phyloP scores from a whole-genome alignment of 768 basidiomycete genomes.

The Sistotremastrum niveocremeum region DNA sequence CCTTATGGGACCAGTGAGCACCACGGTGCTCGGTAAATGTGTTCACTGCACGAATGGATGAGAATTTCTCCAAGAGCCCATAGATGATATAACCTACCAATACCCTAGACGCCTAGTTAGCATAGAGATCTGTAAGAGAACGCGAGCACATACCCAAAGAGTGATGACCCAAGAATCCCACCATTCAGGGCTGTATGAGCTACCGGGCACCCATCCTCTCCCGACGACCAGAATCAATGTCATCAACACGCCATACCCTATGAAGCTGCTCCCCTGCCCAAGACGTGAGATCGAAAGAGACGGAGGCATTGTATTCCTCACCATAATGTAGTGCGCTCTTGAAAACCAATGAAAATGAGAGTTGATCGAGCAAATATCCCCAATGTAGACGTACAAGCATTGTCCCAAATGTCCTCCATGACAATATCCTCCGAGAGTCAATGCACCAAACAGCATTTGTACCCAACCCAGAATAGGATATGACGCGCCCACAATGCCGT shows the following conservation, averaged over 20 bases:
- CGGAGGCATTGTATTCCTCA: background rate
- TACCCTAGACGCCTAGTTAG: constrained; percentile 28
- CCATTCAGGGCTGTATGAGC: constrained; percentile 67
- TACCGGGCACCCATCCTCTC: constrained; percentile 61
- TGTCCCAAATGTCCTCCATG: constrained; percentile 65
- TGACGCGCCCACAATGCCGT: constrained; percentile 69
- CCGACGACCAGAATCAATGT: constrained; percentile 65
- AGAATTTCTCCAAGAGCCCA: no score
- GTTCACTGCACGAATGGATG: constrained; percentile 41
- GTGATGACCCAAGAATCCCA: constrained; percentile 65
- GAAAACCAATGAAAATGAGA: background rate
- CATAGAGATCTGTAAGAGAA: background rate
- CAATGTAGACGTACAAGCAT: constrained; percentile 81
- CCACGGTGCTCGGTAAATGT: constrained; percentile 90
- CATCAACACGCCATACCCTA: constrained; percentile 76
- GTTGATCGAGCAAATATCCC: constrained; percentile 27
- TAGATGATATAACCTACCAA: constrained; percentile 27
- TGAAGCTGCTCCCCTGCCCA: constrained; percentile 65
- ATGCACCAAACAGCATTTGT: constrained; percentile 79
- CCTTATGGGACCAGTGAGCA: constrained; percentile 71
- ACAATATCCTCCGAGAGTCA: constrained; percentile 66
- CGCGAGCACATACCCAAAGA: constrained; percentile 31
- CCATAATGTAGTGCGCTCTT: constrained; percentile 7
- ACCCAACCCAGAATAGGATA: constrained; percentile 83
- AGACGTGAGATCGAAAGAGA: background rate